phyloP scores from a whole-genome alignment of 805 yeast species.

The Ogataea haglerorum region DNA sequence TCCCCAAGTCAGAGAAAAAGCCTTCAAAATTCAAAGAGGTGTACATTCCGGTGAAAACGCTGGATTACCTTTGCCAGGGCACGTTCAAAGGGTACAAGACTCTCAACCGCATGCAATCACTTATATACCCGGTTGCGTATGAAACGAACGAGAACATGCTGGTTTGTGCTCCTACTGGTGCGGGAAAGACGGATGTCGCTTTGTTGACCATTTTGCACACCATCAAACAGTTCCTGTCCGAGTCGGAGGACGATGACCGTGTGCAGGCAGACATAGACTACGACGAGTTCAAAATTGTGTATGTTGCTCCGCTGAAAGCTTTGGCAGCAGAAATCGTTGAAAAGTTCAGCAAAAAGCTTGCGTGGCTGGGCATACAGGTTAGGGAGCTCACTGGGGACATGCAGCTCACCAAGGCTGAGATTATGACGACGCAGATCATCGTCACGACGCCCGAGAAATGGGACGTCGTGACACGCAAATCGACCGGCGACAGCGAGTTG shows the following conservation, averaged over 20 bases:
- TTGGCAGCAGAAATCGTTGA: conserved; percentile 96
- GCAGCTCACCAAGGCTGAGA: conserved; percentile 83
- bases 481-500: conserved; percentile 81
- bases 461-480: conserved; percentile 96
- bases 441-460: conserved; percentile 96
- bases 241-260: conserved; percentile 44
- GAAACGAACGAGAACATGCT: conserved; percentile 92
- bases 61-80: conserved; percentile 78
- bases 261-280: conserved; percentile 64
- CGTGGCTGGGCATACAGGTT: conserved; percentile 84
- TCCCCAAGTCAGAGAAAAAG: conserved; percentile 66
- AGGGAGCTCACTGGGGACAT: conserved; percentile 93
- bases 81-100: conserved; percentile 78
- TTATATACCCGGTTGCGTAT: conserved; percentile 90
- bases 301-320: conserved; percentile 92
- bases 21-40: conserved; percentile 41
- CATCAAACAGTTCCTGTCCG: conserved; percentile 65
- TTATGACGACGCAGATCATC: conserved; percentile 75
- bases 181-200: conserved; percentile 96
- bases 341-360: conserved; percentile 71
- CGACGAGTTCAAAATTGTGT: conserved; percentile 84
- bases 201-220: conserved; percentile 75
- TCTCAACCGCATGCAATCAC: conserved; percentile 82
- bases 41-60: conserved; percentile 53
- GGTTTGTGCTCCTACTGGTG: conserved; percentile 97